phyloP scores from a whole-genome alignment of 2,329 filamentous ascomycete species.

The Boeremia exigua region DNA sequence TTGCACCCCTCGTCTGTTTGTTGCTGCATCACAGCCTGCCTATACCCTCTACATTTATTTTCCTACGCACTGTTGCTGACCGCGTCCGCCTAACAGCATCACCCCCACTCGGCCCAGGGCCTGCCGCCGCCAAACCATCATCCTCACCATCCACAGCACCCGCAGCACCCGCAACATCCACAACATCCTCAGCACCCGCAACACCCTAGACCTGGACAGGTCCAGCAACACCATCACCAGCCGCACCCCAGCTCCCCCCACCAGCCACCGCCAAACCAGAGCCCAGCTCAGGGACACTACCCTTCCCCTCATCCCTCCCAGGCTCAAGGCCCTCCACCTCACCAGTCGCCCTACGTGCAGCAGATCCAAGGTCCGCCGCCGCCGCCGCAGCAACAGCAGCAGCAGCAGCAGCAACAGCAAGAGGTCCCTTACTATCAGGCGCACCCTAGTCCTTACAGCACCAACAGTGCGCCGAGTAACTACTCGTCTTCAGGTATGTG shows the following conservation, averaged over 20 bases:
- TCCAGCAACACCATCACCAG: slow-evolving; percentile 59
- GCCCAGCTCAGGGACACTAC: slow-evolving; percentile 65
- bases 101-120: slow-evolving; percentile 77
- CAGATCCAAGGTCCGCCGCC: slow-evolving; percentile 66
- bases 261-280: slow-evolving; percentile 65
- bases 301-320: slow-evolving; percentile 70
- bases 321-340: slow-evolving; percentile 58
- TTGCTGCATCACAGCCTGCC: slow-evolving; percentile 20
- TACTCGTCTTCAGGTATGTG: slow-evolving; percentile 73
- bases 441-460: slow-evolving; percentile 83
- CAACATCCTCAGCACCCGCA: slow-evolving; percentile 55
- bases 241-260: slow-evolving; percentile 68
- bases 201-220: slow-evolving; percentile 72
- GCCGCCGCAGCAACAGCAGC: slow-evolving; percentile 63
- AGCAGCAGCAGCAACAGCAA: slow-evolving; percentile 61
- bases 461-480: slow-evolving; percentile 78
- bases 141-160: slow-evolving; percentile 43
- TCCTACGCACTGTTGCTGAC: slow-evolving; percentile 38
- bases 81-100: slow-evolving; percentile 64
- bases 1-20: slow-evolving; percentile 25
- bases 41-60: slow-evolving; percentile 15
- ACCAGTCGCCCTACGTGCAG: slow-evolving; percentile 68
- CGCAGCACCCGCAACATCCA: too few relatives aligned
- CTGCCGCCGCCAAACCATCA: slow-evolving; percentile 66
- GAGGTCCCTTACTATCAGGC: slow-evolving; percentile 78